Evolutionary conservation across 345 rosid genomes (phyloP).

Genomic region (Citrus unshiu): DNA sequence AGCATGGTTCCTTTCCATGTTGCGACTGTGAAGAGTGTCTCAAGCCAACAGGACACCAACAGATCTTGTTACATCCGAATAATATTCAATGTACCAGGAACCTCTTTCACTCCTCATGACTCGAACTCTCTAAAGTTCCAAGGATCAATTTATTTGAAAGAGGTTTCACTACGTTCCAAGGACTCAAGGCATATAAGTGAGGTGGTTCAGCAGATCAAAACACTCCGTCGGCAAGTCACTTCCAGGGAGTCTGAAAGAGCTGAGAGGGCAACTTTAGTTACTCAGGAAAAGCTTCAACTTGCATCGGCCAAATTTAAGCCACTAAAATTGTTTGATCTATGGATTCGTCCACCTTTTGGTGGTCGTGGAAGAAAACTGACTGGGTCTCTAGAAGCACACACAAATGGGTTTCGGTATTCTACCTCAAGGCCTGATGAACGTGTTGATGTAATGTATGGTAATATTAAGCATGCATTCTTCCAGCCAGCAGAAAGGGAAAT

Average conservation of each 20-base stretch:
- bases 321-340: conserved; percentile 39
- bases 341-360: conserved; percentile 53
- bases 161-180: conserved; percentile 50
- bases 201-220: conserved; percentile 44
- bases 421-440: conserved; percentile 52
- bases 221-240: conserved; percentile 40
- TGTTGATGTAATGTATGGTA: conserved; percentile 43
- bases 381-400: conserved; percentile 44
- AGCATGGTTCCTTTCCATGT: conserved; percentile 58
- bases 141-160: conserved; percentile 47
- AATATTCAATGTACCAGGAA: conserved; percentile 46
- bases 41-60: conserved; percentile 49
- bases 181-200: conserved; percentile 51
- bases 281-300: conserved; percentile 47
- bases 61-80: conserved; percentile 45
- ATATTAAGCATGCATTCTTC: conserved; percentile 50
- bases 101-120: conserved; percentile 49
- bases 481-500: conserved; percentile 56
- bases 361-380: conserved; percentile 55
- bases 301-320: conserved; percentile 40
- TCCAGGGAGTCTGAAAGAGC: conserved; percentile 55
- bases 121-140: conserved; percentile 37
- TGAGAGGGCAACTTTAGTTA: conserved; percentile 54
- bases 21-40: conserved; percentile 43
- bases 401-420: conserved; percentile 44